A percentile compares a stretch with the other conserved stretches of the same genome.
phyloP scores from a whole-genome alignment of 2,329 filamentous ascomycete genomes.

The Penicillium corylophilum region DNA sequence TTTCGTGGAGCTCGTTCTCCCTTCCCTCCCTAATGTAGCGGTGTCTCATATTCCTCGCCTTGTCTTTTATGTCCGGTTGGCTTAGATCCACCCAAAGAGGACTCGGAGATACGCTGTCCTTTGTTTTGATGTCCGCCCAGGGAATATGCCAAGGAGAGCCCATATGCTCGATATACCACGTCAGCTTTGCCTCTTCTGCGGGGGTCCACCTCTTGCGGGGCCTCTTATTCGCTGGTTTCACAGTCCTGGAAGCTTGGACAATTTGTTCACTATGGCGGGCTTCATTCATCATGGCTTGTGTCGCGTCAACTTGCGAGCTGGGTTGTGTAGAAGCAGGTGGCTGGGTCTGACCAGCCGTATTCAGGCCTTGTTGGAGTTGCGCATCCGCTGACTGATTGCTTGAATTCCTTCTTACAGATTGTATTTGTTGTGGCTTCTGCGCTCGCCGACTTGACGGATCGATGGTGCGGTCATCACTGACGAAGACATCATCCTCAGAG shows the following conservation, averaged over 20 bases:
- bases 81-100: slow-evolving; percentile 45
- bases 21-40: slow-evolving; percentile 33
- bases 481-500: slow-evolving; percentile 3
- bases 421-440: slow-evolving; percentile 25
- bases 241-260: too few species aligned
- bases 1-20: too few species aligned
- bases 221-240: neutral
- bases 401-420: neutral
- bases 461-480: slow-evolving; percentile 31
- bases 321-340: neutral
- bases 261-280: too few species aligned
- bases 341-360: neutral
- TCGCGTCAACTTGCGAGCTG: neutral
- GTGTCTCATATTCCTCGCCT: slow-evolving; percentile 55
- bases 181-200: slow-evolving; percentile 45
- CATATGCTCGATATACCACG: slow-evolving; percentile 50
- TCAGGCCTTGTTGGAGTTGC: slow-evolving; percentile 8
- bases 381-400: neutral
- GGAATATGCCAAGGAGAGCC: slow-evolving; percentile 26
- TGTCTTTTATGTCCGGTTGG: slow-evolving; percentile 52
- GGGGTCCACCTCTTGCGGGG: slow-evolving; percentile 34
- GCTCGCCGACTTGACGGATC: slow-evolving; percentile 35
- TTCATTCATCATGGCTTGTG: too few species aligned
- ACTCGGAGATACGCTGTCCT: slow-evolving; percentile 27
- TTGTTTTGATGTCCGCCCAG: slow-evolving; percentile 49